Percentiles rank a stretch among this genome's conserved stretches.
Conservation (phyloP, 2,329 filamentous ascomycete genomes). For the Microdochium nivale region DNA sequence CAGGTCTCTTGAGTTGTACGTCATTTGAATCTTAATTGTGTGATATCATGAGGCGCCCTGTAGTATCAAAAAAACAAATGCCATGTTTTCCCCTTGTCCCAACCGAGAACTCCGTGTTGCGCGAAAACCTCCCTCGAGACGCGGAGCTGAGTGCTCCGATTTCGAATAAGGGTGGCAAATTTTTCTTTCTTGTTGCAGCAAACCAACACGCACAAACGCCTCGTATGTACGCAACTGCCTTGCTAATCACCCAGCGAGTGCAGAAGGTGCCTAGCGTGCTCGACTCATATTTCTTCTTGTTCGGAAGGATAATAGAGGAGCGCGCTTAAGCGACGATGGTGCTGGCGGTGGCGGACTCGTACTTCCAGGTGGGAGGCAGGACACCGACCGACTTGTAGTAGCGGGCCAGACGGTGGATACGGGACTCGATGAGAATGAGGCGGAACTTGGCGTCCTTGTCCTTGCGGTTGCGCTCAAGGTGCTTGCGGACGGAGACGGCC, state of each 20-base stretch:
- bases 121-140: background rate
- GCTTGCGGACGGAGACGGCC: conserved; percentile 98
- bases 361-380: conserved; percentile 91
- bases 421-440: conserved; percentile 99
- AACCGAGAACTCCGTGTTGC: background rate
- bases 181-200: too few species aligned
- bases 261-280: background rate
- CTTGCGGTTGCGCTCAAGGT: conserved; percentile 99
- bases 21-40: background rate
- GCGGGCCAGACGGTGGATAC: conserved; percentile 98
- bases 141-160: too few species aligned
- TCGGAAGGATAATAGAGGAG: background rate
- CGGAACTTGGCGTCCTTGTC: conserved; percentile 99
- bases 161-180: too few species aligned
- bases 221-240: background rate
- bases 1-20: background rate
- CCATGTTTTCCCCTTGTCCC: background rate
- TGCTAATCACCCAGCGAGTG: background rate
- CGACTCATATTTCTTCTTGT: background rate
- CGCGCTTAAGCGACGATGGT: conserved; percentile 78
- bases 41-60: background rate
- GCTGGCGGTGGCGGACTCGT: conserved; percentile 94
- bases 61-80: background rate
- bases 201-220: background rate
- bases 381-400: conserved; percentile 98